Percentiles rank a stretch among this genome's conserved stretches.
phyloP scores from a whole-genome alignment of 495 filamentous ascomycete species.

The Trichoderma reesei region DNA sequence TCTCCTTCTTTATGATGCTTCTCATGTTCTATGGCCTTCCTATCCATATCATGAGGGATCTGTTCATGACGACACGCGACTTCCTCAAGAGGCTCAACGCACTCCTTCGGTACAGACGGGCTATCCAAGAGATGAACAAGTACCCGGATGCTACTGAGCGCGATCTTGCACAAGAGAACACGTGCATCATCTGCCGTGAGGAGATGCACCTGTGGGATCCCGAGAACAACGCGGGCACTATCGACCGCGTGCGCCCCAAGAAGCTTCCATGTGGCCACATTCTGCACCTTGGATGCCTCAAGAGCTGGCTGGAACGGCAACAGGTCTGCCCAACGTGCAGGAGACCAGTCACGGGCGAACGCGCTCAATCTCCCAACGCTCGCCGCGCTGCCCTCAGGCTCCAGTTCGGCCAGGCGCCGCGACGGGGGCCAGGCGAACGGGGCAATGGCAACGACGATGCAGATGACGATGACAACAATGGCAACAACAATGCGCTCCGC shows the following conservation, averaged over 20 bases:
- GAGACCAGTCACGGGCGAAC: conserved; percentile 50
- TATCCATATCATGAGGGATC: conserved; percentile 91
- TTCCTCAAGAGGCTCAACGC: conserved; percentile 81
- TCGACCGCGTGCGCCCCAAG: conserved; percentile 82
- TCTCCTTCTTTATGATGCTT: conserved; percentile 86
- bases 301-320: conserved; percentile 96
- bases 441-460: not conserved
- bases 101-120: conserved; percentile 79
- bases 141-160: conserved; percentile 89
- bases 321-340: conserved; percentile 96
- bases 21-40: conserved; percentile 89
- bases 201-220: conserved; percentile 76
- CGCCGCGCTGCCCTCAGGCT: conserved; percentile 6
- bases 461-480: not conserved
- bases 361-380: not conserved
- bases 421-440: conserved; percentile 7
- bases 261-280: conserved; percentile 96
- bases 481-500: not conserved
- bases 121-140: conserved; percentile 79
- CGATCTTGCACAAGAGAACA: conserved; percentile 75
- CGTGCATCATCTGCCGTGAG: conserved; percentile 96
- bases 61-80: conserved; percentile 84
- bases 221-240: conserved; percentile 34
- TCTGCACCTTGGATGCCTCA: conserved; percentile 84
- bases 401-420: conserved; percentile 8